Percentiles rank a stretch among this genome's conserved stretches.
Conservation (phyloP, 2,329 filamentous ascomycete species). For the Fusarium nematophilum region DNA sequence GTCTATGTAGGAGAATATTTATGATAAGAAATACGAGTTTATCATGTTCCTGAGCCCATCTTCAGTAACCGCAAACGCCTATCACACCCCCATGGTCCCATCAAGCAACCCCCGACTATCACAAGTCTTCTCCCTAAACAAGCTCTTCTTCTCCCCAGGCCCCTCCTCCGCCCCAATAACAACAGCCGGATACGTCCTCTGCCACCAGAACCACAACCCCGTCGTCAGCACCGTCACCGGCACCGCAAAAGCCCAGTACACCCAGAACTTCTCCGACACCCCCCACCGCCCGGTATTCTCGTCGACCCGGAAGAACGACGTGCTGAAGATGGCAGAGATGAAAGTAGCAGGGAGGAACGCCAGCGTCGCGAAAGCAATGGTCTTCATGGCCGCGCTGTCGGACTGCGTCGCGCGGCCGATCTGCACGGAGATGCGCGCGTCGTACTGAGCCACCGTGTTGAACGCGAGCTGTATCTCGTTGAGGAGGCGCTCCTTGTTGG, state of each 20-base stretch:
- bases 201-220: conserved; percentile 34
- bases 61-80: no score
- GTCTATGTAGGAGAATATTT: no score
- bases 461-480: conserved; percentile 67
- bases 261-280: conserved; percentile 49
- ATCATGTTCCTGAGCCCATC: no score
- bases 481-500: conserved; percentile 59
- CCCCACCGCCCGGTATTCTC: conserved; percentile 39
- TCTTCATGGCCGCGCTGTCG: conserved; percentile 64
- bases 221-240: conserved; percentile 43
- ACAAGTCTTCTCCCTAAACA: no score
- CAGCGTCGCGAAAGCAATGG: conserved; percentile 60
- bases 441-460: conserved; percentile 56
- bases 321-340: conserved; percentile 60
- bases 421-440: conserved; percentile 51
- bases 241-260: conserved; percentile 49
- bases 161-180: conserved; percentile 23
- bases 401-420: conserved; percentile 54
- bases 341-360: conserved; percentile 64
- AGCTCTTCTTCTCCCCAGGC: no score
- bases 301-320: conserved; percentile 54
- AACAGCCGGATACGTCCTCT: background rate
- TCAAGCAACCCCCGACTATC: no score
- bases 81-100: no score
- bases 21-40: no score